Conservation (phyloP, 208 protist genomes). For the Leishmania mexicana region DNA sequence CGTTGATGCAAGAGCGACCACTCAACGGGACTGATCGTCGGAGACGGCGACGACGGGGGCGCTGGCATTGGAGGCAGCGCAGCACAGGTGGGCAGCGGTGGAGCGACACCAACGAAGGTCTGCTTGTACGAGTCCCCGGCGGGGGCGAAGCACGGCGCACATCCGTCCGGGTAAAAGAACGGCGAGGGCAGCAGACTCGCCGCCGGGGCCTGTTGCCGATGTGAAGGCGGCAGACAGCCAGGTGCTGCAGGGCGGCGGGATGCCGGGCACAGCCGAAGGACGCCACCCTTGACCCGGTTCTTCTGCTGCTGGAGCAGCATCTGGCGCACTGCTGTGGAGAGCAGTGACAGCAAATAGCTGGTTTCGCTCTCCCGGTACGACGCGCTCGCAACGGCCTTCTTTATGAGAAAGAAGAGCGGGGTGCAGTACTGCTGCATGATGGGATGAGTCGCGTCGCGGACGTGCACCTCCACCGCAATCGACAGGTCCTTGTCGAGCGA, state of each 20-base stretch:
- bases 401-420: conserved; percentile 77
- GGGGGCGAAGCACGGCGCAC: conserved; percentile 73
- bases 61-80: conserved; percentile 5
- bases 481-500: conserved; percentile 13
- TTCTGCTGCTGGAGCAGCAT: conserved; percentile 36
- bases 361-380: conserved; percentile 60
- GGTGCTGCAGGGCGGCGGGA: neutral
- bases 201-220: neutral
- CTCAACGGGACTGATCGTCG: conserved; percentile 24
- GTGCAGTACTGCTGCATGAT: conserved; percentile 62
- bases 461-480: conserved; percentile 68
- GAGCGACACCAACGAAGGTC: conserved; percentile 56
- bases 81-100: conserved; percentile 30
- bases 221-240: neutral
- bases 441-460: conserved; percentile 47
- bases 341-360: conserved; percentile 69
- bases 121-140: conserved; percentile 64
- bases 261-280: conserved; percentile 21
- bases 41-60: neutral
- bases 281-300: conserved; percentile 3
- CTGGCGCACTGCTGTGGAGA: conserved; percentile 68
- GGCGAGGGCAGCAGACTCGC: conserved; percentile 37
- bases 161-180: conserved; percentile 49
- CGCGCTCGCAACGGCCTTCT: conserved; percentile 24
- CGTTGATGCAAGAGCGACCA: conserved; percentile 44